Evolutionary conservation across 805 yeast species (phyloP), one percentile per base, ranked within the genome.

Genomic region (Sugiyamaella marilandica): DNA sequence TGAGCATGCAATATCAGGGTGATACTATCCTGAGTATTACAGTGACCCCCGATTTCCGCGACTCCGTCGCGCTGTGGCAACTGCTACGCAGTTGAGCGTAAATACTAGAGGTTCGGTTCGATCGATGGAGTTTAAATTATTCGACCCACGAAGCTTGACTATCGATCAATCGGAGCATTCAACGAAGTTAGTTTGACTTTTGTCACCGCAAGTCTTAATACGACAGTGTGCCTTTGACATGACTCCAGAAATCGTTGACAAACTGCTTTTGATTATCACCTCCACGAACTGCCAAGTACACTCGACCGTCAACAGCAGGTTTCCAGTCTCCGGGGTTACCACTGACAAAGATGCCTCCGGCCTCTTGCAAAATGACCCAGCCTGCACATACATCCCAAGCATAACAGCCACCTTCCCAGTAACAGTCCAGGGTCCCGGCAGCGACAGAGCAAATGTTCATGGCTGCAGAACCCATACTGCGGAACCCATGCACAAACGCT

Each of bases 311-410:
- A 16, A 82, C 67, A 2, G 76, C 71, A 16, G 78, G 74, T 7
- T 72, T 67, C 78, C 80, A 76, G 21, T 67, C 68, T 32, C 74
- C 78, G 26, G 73, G 71, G 60, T 76, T 76, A 18, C 82, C 85
- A 48, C 81, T 75, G n/a, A 79, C 82, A 45, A 80, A 65, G 8
- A 62, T 57, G 10, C 84, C 85, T 2, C 87, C 87, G 10, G 84
- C 76, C 57, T 82, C 87, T 43, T 72, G 69, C 8, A 81, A 60
- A 47, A 82, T 78, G 46, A 81, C 74, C 84, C 84, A 82, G 37
- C 85, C 84, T 13, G 85, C 87, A 63, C 84, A 80, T 1, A 82
- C 84, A 62, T 82, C 87, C 86, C 86, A 82, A 21, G 81, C 78
- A 63, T 76, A 80, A 62, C 84, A 80, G n/a, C 85, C 85, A 47